These are phyloP conservation scores for Candida endomychidarum DNA, from an alignment of 805 yeast genomes.

Conservation along the genomic window DNA sequence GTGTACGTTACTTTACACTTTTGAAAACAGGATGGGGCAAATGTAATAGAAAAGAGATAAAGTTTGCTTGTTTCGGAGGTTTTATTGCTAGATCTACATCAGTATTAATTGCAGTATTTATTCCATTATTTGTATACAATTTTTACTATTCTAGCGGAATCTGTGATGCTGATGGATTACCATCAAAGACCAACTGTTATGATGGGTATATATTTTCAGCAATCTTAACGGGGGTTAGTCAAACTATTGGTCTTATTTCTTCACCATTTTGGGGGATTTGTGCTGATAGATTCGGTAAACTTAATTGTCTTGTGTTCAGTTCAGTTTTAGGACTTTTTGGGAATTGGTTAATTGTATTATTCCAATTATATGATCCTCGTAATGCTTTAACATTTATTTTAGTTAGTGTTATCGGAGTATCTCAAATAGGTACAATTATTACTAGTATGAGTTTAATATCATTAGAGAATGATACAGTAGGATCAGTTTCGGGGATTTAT, in stretches of 20 bases:
- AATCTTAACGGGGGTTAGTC: slow-evolving; percentile 66
- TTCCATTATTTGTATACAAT: slow-evolving; percentile 62
- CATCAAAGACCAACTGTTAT: slow-evolving; percentile 41
- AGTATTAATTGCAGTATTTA: slow-evolving; percentile 56
- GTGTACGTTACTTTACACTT: slow-evolving; percentile 22
- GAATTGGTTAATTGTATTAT: slow-evolving; percentile 30
- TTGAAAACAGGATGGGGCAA: slow-evolving; percentile 45
- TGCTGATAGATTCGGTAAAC: slow-evolving; percentile 45
- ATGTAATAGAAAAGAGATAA: slow-evolving; percentile 45
- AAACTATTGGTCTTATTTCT: slow-evolving; percentile 52
- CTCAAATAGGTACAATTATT: slow-evolving; percentile 63
- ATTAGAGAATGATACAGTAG: slow-evolving; percentile 39
- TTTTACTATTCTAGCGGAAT: slow-evolving; percentile 52
- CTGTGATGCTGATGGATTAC: slow-evolving; percentile 38
- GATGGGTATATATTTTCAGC: slow-evolving; percentile 68
- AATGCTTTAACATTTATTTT: slow-evolving; percentile 38
- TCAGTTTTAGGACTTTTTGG: slow-evolving; percentile 46
- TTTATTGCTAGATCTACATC: slow-evolving; percentile 65
- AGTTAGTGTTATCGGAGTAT: slow-evolving; percentile 49
- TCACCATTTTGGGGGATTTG: slow-evolving; percentile 66
- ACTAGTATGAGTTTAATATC: slow-evolving; percentile 58
- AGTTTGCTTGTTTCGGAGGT: slow-evolving; percentile 54
- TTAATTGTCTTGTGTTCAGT: slow-evolving; percentile 32
- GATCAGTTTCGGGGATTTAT: slow-evolving; percentile 69
- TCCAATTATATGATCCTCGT: slow-evolving; percentile 31